These are phyloP conservation scores for Hirschfeldia incana DNA, from an alignment of 345 rosid species.

Conservation along the genomic window DNA sequence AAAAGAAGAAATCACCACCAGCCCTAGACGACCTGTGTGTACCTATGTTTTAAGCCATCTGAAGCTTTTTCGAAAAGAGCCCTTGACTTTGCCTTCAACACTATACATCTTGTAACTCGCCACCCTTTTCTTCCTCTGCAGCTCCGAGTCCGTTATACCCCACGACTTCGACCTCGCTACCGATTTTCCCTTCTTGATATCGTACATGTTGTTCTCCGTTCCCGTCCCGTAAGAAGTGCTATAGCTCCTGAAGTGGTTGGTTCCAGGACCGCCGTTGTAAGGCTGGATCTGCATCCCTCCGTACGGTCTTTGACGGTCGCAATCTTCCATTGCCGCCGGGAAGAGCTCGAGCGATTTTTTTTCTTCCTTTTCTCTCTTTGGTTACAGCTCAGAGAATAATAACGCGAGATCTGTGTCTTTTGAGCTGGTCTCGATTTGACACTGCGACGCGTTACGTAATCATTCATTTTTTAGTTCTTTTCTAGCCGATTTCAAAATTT, in stretches of 20 bases:
- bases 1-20: conserved; percentile 58
- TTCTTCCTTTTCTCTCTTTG: neutral
- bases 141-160: conserved; percentile 72
- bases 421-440: conserved; percentile 36
- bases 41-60: conserved; percentile 90
- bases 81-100: conserved; percentile 85
- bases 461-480: neutral
- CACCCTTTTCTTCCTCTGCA: conserved; percentile 92
- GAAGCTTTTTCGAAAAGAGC: conserved; percentile 75
- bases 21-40: conserved; percentile 70
- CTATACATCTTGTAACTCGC: conserved; percentile 88
- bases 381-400: conserved; percentile 34
- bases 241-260: conserved; percentile 60
- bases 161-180: conserved; percentile 57
- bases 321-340: conserved; percentile 60
- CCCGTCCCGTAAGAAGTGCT: conserved; percentile 58
- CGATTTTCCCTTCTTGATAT: conserved; percentile 61
- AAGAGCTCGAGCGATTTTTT: conserved; percentile 4
- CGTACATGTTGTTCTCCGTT: conserved; percentile 35
- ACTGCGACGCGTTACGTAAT: conserved; percentile 9
- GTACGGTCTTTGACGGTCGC: conserved; percentile 56
- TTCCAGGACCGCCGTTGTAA: conserved; percentile 48
- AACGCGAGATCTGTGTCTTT: conserved; percentile 25
- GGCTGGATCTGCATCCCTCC: conserved; percentile 61
- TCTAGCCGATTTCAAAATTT: neutral